Evolutionary conservation across 352 stramenopile genomes (phyloP).

Genomic region (Globisporangium mamillatum): DNA sequence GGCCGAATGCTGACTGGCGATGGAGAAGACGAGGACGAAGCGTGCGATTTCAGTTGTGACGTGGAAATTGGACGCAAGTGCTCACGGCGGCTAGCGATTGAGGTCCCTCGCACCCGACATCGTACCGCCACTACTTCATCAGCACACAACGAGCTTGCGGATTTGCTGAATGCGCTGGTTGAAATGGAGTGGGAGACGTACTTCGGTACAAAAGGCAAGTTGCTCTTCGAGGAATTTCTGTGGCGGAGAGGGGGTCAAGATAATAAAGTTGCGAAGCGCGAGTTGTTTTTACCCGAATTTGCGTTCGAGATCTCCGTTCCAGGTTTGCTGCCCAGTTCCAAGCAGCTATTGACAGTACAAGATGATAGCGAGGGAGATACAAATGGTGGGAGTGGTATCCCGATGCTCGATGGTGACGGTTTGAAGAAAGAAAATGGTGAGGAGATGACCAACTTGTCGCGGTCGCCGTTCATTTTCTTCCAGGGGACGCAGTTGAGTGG

Average conservation of each 20-base stretch:
- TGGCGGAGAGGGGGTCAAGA: conserved; percentile 3
- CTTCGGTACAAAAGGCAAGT: conserved; percentile 37
- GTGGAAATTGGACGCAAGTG: conserved; percentile 52
- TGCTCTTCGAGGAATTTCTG: conserved; percentile 21
- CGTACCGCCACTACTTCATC: neutral
- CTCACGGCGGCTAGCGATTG: conserved; percentile 38
- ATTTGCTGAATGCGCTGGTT: conserved; percentile 36
- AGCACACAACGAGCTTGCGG: conserved; percentile 6
- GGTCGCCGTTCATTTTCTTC: conserved; percentile 21
- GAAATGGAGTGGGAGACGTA: conserved; percentile 56
- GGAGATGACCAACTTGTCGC: neutral
- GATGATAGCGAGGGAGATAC: neutral
- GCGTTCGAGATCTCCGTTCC: conserved; percentile 27
- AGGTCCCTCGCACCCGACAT: conserved; percentile 30
- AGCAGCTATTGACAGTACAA: neutral
- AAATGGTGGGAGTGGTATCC: neutral
- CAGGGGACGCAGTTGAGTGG: conserved; percentile 3
- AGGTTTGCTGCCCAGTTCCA: neutral
- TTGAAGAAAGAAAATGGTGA: neutral
- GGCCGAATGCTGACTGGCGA: neutral
- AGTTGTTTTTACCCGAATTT: conserved; percentile 33
- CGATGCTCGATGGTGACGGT: conserved; percentile 7
- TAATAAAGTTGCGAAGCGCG: conserved; percentile 11
- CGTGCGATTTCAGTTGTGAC: conserved; percentile 16
- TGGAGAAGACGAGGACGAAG: neutral